Evolutionary conservation across 2,329 filamentous ascomycete species (phyloP).

Genomic region (Pseudogymnoascus sp.): DNA sequence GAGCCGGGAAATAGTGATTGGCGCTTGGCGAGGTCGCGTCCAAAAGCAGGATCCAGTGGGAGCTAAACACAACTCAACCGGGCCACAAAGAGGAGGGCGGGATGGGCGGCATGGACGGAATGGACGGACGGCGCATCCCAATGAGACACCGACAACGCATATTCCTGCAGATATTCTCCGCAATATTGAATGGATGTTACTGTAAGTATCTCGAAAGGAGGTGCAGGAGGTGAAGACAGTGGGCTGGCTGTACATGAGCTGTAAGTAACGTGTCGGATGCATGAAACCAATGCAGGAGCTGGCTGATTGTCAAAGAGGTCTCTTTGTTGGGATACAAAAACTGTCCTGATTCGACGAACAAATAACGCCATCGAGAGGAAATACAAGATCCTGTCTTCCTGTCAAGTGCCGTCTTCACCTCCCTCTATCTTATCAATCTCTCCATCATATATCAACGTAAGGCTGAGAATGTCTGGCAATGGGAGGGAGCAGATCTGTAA

Average conservation of each 20-base stretch:
- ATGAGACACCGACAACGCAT: neutral
- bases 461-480: neutral
- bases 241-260: neutral
- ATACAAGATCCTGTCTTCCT: neutral
- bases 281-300: neutral
- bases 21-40: neutral
- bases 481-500: no score
- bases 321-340: neutral
- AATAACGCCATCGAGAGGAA: neutral
- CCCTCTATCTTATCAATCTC: neutral
- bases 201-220: neutral
- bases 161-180: neutral
- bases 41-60: neutral
- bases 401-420: neutral
- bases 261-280: neutral
- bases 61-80: slow-evolving; percentile 7
- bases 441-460: neutral
- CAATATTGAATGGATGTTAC: neutral
- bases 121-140: neutral
- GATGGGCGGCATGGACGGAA: neutral
- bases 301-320: neutral
- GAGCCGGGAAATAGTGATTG: neutral
- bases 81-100: neutral
- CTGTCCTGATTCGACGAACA: neutral
- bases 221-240: neutral